Base-by-base conservation (phyloP, 805 yeast species). In the Saccharomycopsis malanga region DNA sequence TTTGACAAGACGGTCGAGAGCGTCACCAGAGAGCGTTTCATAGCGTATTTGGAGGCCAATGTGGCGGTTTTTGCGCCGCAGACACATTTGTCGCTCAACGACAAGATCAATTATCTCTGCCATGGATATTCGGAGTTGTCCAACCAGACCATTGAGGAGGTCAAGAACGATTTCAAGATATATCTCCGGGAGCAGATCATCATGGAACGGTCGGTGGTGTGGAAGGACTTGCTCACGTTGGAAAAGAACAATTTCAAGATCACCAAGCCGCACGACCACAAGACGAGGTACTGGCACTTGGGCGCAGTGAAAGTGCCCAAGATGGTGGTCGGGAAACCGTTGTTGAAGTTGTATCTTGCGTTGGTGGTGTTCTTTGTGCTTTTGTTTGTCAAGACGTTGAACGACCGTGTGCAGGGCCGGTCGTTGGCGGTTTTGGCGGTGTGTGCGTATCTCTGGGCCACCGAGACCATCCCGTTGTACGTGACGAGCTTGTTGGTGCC, bases 141-240 rank as follows among this genome's bases (percentile, higher is more conserved):
- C 55, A 59, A 73, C 62, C 49, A 65, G 50, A 53, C 70, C 57
- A 39, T 53, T 14, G 65, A 59, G 3, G 60, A 57, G 38, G 84
- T 88, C 0, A 68, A 67, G 45, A 57, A 60, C 36, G 77, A 72
- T 63, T 63, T 79, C 37, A 65, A 72, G 45, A 58, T 76, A 49
- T 73, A 77, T 66, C 34, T 39, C 18, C 73, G 97, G 54, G 98
- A 91, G 57, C 95, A 91, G 62, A 86, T 91, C 29, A 96, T 89
- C 17, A 91, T 96, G 94, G 98, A 91, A 66, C 76, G 98, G 63
- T 88, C 88, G 61, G 91, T 97, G 0, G 97, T 91, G 24, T 91
- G 98, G 98, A 81, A 93, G 60, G 97, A 91, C 63, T 81, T 91
- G 83, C 82, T 91, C 89, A 91, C 21, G 65, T 89, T 57, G 96